Evolutionary conservation across 1,139 yeast species (phyloP).

Genomic region (Nadsonia starkeyi-henricii): DNA sequence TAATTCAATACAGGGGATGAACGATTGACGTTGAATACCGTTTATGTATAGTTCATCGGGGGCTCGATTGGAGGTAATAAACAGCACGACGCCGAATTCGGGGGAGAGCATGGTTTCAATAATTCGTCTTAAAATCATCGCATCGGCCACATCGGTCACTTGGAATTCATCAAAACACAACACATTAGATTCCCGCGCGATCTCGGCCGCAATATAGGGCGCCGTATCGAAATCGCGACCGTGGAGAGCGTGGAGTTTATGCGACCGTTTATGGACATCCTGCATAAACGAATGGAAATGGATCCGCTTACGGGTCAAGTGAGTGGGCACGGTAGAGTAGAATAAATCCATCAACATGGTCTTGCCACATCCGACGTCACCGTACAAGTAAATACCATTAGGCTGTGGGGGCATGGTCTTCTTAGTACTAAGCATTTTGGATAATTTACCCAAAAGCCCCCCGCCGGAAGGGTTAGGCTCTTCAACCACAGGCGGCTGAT

Average conservation of each 20-base stretch:
- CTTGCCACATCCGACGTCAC: conserved; percentile 97
- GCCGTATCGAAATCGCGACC: conserved; percentile 67
- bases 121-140: conserved; percentile 78
- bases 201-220: conserved; percentile 71
- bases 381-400: conserved; percentile 78
- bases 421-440: conserved; percentile 7
- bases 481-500: conserved; percentile 13
- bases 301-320: conserved; percentile 60
- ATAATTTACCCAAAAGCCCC: conserved; percentile 5
- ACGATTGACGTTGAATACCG: conserved; percentile 84
- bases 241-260: conserved; percentile 50
- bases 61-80: conserved; percentile 89
- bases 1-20: conserved; percentile 79
- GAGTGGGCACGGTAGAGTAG: conserved; percentile 65
- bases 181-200: conserved; percentile 61
- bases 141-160: conserved; percentile 96
- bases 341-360: conserved; percentile 97
- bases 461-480: conserved; percentile 5
- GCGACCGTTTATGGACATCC: conserved; percentile 74
- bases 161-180: conserved; percentile 86
- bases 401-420: conserved; percentile 29
- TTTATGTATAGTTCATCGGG: conserved; percentile 87
- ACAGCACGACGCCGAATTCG: conserved; percentile 68
- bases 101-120: conserved; percentile 45
- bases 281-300: conserved; percentile 98